Percentiles rank a stretch among this genome's conserved stretches.
phyloP scores from a whole-genome alignment of 179 eudicot genomes.

The Vitellaria paradoxa region DNA sequence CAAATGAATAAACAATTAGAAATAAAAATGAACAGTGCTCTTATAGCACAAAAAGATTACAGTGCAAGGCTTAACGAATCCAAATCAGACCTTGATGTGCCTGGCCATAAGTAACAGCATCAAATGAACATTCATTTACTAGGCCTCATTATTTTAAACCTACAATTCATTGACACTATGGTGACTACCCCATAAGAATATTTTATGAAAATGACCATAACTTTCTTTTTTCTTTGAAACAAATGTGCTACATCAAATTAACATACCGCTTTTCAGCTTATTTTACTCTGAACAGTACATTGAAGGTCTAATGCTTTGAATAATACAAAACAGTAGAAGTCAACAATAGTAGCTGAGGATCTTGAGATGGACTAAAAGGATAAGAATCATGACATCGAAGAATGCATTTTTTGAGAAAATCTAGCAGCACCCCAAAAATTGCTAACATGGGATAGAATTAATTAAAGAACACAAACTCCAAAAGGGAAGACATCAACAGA shows the following conservation, averaged over 20 bases:
- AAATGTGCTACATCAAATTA: background rate
- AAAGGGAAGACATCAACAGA: background rate
- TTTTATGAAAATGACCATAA: background rate
- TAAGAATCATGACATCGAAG: background rate
- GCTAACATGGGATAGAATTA: slow-evolving; percentile 1
- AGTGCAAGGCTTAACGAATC: too few species aligned
- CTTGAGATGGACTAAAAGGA: background rate
- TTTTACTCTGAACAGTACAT: background rate
- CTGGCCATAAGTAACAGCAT: background rate
- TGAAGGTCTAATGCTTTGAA: background rate
- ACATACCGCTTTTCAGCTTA: background rate
- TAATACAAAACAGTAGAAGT: background rate
- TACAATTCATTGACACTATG: background rate
- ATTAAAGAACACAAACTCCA: background rate
- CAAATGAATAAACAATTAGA: background rate
- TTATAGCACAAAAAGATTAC: background rate
- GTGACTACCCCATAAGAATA: background rate
- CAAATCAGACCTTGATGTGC: too few species aligned
- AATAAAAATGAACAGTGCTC: background rate
- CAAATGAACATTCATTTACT: slow-evolving; percentile 1
- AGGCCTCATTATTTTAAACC: background rate
- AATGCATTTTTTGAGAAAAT: background rate
- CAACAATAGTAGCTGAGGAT: background rate
- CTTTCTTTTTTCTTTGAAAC: background rate
- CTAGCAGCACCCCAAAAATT: background rate